Evolutionary conservation across 1,139 yeast genomes (phyloP).

Genomic region (Scheffersomyces titani): DNA sequence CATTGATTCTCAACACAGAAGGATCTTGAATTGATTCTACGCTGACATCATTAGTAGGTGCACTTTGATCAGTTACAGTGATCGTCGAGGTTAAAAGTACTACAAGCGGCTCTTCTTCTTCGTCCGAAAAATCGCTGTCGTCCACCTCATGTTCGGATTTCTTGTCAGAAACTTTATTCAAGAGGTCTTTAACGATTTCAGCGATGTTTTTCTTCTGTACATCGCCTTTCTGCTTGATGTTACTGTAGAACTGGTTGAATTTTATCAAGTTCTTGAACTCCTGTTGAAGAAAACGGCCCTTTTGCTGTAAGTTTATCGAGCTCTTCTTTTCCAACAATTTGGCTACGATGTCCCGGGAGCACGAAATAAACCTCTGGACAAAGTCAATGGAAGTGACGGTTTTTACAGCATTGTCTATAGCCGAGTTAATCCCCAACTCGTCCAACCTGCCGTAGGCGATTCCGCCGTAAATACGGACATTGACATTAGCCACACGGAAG

Average conservation of each 20-base stretch:
- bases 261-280: conserved; percentile 32
- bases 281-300: conserved; percentile 22
- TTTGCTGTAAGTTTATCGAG: conserved; percentile 12
- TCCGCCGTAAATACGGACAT: background rate
- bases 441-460: background rate
- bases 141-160: conserved; percentile 8
- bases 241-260: conserved; percentile 17
- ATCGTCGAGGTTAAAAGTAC: conserved; percentile 32
- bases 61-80: conserved; percentile 18
- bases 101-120: conserved; percentile 24
- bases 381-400: background rate
- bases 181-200: conserved; percentile 24
- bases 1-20: conserved; percentile 17
- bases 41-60: conserved; percentile 8
- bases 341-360: background rate
- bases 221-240: conserved; percentile 7
- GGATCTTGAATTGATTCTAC: conserved; percentile 7
- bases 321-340: conserved; percentile 7
- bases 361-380: background rate
- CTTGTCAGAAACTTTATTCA: conserved; percentile 14
- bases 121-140: conserved; percentile 4
- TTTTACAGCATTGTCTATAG: background rate
- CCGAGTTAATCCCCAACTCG: background rate
- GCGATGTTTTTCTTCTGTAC: conserved; percentile 14
- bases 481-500: background rate